A percentile compares a stretch with the other conserved stretches of the same genome.
phyloP scores from a whole-genome alignment of 805 yeast genomes.

The Cyberlindnera amylophila region DNA sequence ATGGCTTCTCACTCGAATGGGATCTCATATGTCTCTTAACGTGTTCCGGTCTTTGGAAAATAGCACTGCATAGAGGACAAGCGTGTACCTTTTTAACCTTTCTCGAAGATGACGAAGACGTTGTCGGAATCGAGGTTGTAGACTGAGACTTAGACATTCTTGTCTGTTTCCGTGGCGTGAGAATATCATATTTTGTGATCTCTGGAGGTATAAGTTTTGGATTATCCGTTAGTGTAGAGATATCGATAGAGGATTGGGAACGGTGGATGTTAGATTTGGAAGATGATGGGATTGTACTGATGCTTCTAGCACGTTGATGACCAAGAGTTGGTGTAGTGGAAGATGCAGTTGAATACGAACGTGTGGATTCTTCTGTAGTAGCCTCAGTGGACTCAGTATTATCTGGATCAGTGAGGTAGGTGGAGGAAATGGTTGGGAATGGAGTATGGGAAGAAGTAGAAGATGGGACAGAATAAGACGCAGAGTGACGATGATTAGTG shows the following conservation, averaged over 20 bases:
- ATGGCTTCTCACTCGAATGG: constrained; percentile 81
- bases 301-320: constrained; percentile 2
- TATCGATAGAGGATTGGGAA: constrained; percentile 50
- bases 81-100: constrained; percentile 52
- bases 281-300: neutral
- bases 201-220: constrained; percentile 21
- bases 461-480: neutral
- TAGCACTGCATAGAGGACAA: constrained; percentile 60
- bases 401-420: constrained; percentile 7
- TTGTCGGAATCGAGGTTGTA: constrained; percentile 10
- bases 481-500: constrained; percentile 1
- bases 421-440: constrained; percentile 1
- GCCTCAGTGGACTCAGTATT: constrained; percentile 7
- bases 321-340: constrained; percentile 3
- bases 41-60: constrained; percentile 68
- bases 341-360: constrained; percentile 2
- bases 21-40: constrained; percentile 72
- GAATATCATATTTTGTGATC: constrained; percentile 25
- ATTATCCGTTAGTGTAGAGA: constrained; percentile 35
- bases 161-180: constrained; percentile 21
- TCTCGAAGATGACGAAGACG: constrained; percentile 23
- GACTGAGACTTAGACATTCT: constrained; percentile 20
- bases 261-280: constrained; percentile 20
- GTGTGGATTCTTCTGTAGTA: constrained; percentile 1
- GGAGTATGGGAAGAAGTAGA: constrained; percentile 1